Percentiles rank a stretch among this genome's conserved stretches.
phyloP scores from a whole-genome alignment of 495 filamentous ascomycete genomes.

The Lophiotrema nucula region DNA sequence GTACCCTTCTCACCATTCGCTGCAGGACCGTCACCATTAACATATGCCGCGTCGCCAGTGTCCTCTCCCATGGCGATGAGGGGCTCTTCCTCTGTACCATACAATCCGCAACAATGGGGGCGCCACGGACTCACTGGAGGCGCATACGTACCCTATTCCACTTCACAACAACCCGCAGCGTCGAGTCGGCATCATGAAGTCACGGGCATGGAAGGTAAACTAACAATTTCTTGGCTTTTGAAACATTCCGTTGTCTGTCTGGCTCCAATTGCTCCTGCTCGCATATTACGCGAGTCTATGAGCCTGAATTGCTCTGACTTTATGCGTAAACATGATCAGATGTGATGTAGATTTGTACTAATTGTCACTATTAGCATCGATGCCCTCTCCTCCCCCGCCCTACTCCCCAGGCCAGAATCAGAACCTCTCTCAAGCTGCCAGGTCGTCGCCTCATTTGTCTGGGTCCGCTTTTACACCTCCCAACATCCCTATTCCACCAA shows the following conservation, averaged over 20 bases:
- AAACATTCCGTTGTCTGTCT: not conserved
- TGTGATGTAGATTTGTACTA: slow-evolving; percentile 8
- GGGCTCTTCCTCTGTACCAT: slow-evolving; percentile 33
- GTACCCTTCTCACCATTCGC: slow-evolving; percentile 37
- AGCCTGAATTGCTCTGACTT: not conserved
- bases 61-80: slow-evolving; percentile 37
- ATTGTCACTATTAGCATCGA: slow-evolving; percentile 27
- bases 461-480: slow-evolving; percentile 13
- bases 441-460: slow-evolving; percentile 32
- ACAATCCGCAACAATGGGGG: slow-evolving; percentile 46
- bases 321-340: not conserved
- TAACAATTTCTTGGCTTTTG: not conserved
- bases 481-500: no score
- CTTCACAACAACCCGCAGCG: slow-evolving; percentile 3
- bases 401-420: slow-evolving; percentile 39
- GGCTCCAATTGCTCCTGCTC: not conserved
- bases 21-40: slow-evolving; percentile 20
- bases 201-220: slow-evolving; percentile 44
- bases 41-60: slow-evolving; percentile 28
- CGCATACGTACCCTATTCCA: slow-evolving; percentile 35
- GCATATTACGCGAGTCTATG: not conserved
- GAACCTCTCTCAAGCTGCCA: slow-evolving; percentile 19
- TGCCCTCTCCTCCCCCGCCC: slow-evolving; percentile 46
- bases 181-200: slow-evolving; percentile 31
- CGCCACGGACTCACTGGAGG: slow-evolving; percentile 34